These are phyloP conservation scores for Setaria italica DNA, from an alignment of 202 grass and related monocot genomes.

Conservation along the genomic window DNA sequence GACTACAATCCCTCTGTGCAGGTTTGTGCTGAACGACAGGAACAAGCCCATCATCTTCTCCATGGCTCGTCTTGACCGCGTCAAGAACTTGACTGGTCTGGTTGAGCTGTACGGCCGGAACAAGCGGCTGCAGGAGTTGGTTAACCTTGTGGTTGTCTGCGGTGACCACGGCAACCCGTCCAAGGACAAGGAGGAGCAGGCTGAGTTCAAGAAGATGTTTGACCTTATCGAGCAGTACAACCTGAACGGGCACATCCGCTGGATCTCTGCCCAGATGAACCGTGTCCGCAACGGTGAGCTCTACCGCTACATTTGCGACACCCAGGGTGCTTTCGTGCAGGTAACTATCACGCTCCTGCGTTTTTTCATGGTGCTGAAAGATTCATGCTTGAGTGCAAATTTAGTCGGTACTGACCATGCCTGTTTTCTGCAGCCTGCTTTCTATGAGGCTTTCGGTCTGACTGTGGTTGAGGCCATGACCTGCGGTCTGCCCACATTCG, in stretches of 20 bases:
- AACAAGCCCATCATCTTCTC: conserved; percentile 98
- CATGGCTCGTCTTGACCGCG: conserved; percentile 93
- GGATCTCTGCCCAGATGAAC: conserved; percentile 99
- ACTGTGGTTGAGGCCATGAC: conserved; percentile 96
- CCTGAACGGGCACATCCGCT: conserved; percentile 80
- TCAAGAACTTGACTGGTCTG: conserved; percentile 95
- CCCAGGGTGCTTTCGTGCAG: conserved; percentile 87
- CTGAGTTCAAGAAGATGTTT: conserved; percentile 98
- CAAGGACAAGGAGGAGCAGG: conserved; percentile 92
- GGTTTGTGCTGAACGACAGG: conserved; percentile 85
- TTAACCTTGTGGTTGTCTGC: conserved; percentile 94
- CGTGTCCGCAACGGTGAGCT: conserved; percentile 96
- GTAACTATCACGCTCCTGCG: conserved; percentile 1
- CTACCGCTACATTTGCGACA: conserved; percentile 94
- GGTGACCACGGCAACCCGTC: conserved; percentile 96
- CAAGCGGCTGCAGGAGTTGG: conserved; percentile 76
- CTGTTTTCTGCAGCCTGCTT: conserved; percentile 65
- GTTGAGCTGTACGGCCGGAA: conserved; percentile 89
- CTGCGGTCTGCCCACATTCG: conserved; percentile 91
- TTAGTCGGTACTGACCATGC: background rate
- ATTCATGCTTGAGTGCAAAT: background rate
- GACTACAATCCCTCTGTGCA: conserved; percentile 42
- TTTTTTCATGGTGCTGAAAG: background rate
- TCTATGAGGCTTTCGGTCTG: conserved; percentile 95
- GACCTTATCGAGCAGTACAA: conserved; percentile 83